Evolutionary conservation across 257 asterid genomes (phyloP).

Genomic region (Marsdenia floribunda): DNA sequence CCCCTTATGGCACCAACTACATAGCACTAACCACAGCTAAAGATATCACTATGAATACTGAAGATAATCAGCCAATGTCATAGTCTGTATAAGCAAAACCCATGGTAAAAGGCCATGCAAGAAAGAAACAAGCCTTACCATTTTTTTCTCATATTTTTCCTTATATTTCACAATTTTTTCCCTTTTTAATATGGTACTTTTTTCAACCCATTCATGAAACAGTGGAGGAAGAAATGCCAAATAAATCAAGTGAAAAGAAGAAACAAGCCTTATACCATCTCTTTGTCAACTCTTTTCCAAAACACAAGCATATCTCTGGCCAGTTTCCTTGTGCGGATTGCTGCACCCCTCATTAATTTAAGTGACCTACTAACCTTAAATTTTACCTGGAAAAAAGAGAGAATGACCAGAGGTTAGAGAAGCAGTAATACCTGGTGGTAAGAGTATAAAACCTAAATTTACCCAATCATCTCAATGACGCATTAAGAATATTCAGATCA

Average conservation of each 20-base stretch:
- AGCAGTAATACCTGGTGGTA: neutral
- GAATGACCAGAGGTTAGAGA: conserved; percentile 1
- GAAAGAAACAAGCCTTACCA: neutral
- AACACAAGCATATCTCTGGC: conserved; percentile 89
- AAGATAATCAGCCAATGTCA: neutral
- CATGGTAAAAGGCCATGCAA: neutral
- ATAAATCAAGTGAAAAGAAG: conserved; percentile 2
- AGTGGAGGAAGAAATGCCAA: neutral
- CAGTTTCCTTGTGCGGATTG: conserved; percentile 78
- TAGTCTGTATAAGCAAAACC: neutral
- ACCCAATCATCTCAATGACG: neutral
- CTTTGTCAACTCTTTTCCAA: conserved; percentile 99
- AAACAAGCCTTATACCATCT: conserved; percentile 81
- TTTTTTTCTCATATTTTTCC: neutral
- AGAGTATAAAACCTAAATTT: neutral
- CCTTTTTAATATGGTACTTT: neutral
- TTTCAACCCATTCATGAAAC: neutral
- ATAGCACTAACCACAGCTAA: neutral
- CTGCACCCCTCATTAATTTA: conserved; percentile 86
- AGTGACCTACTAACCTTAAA: conserved; percentile 86
- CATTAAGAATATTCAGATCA: conserved; percentile 3
- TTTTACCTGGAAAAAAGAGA: conserved; percentile 60
- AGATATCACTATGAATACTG: neutral
- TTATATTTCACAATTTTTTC: neutral
- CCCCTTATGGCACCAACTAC: neutral